A percentile compares a stretch with the other conserved stretches of the same genome.
These are phyloP conservation scores for Ceriops tagal DNA, from an alignment of 345 rosid species.

Conservation along the genomic window DNA sequence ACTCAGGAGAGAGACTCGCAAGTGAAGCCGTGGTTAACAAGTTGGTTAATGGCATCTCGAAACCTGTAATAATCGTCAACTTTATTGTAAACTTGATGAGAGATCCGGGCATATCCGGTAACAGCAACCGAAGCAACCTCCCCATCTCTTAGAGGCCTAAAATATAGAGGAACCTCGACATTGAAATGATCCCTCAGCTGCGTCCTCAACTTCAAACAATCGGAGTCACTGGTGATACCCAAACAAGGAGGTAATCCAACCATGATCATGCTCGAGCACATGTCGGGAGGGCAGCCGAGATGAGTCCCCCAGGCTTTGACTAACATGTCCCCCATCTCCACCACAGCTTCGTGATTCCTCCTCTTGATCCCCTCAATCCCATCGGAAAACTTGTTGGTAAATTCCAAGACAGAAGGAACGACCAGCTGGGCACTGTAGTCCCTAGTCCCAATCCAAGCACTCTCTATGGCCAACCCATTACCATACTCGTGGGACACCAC, in stretches of 20 bases:
- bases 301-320: conserved; percentile 83
- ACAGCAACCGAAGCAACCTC: conserved; percentile 49
- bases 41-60: conserved; percentile 54
- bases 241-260: conserved; percentile 78
- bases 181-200: conserved; percentile 60
- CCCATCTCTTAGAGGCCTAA: conserved; percentile 49
- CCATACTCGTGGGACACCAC: conserved; percentile 95
- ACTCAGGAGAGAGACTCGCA: conserved; percentile 44
- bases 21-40: conserved; percentile 51
- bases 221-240: conserved; percentile 49
- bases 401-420: conserved; percentile 72
- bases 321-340: conserved; percentile 85
- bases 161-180: conserved; percentile 77
- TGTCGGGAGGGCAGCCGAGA: conserved; percentile 77
- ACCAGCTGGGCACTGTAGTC: conserved; percentile 90
- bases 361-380: conserved; percentile 84
- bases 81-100: conserved; percentile 84
- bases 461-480: conserved; percentile 78
- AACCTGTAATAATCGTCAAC: conserved; percentile 69
- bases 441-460: conserved; percentile 94
- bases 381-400: conserved; percentile 69
- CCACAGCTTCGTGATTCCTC: conserved; percentile 71
- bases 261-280: conserved; percentile 90
- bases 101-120: conserved; percentile 80
- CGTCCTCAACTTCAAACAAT: conserved; percentile 54